Base-by-base conservation (phyloP, 176 grass and related monocot genomes). In the Musa itinerans region DNA sequence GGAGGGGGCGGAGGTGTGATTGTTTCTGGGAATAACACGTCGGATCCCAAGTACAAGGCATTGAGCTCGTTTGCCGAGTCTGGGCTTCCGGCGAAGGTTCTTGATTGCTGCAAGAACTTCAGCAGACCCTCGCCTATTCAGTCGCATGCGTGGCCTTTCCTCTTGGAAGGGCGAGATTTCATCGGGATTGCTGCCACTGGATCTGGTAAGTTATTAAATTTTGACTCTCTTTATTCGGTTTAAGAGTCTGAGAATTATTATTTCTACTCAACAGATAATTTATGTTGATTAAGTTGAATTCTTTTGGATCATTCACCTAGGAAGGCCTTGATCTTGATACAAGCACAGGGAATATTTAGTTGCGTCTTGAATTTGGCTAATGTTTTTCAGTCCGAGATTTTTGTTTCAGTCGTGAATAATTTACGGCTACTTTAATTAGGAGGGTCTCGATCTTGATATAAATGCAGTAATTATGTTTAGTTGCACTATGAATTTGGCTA, bases 121-220 rank as follows among this genome's bases (percentile, higher is more conserved):
- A 75, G 75, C 11, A 86, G 69, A 26, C 94, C 90, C 49, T 98
- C 94, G 17, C 88, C 94, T 16, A 98, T 98, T 84, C 94, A 98
- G 76, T 84, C 94, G 50, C 86, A 87, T 65, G 78, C 94, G 7
- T 98, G 94, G 94, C 90, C 90, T 1, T 98, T 84, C 81, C 88
- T 98, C 76, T 83, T 98, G 14, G 86, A 87, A 15, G 94, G 84
- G 2, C 82, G 94, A 21, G 94, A 98, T 68, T 84, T 98, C 56
- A 93, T 98, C 2, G 94, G 94, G 50, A 98, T 98, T 52, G 94
- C 94, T 55, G 94, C 94, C 51, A 98, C 94, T 62, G 94, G 94
- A 72, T 98, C 94, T 11, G 94, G 94, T 98, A 85, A 74, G 34
- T 57, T 20, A 9, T n/a, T 15, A 63, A 54, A 65, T 25, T 72